A percentile compares a stretch with the other conserved stretches of the same genome.
Conservation (phyloP, 371 early-diverging fungal genomes). For the Mortierella sp. region DNA sequence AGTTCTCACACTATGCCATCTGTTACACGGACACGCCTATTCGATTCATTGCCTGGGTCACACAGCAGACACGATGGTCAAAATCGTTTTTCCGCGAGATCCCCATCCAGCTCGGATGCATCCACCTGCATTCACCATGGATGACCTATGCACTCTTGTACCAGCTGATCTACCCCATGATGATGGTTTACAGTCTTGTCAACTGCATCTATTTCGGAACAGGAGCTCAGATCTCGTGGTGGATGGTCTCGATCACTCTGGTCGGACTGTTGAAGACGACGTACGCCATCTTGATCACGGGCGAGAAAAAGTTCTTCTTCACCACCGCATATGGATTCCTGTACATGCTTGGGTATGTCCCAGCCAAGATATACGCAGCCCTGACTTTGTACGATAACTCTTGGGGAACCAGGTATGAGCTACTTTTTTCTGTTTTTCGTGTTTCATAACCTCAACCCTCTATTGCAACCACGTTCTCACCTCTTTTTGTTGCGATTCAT, state of each 20-base stretch:
- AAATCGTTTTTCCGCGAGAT: conserved; percentile 77
- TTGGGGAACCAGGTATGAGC: conserved; percentile 64
- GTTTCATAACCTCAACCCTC: neutral
- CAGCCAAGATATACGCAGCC: conserved; percentile 69
- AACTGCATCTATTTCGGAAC: conserved; percentile 51
- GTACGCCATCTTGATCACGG: conserved; percentile 57
- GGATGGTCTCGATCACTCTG: conserved; percentile 59
- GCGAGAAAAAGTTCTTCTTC: conserved; percentile 58
- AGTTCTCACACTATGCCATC: conserved; percentile 69
- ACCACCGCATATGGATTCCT: conserved; percentile 65
- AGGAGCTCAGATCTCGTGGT: conserved; percentile 49
- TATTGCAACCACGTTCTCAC: neutral
- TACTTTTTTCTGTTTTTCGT: neutral
- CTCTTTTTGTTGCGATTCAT: neutral
- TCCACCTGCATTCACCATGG: conserved; percentile 73
- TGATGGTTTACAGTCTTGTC: conserved; percentile 65
- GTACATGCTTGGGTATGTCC: conserved; percentile 66
- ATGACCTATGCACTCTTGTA: conserved; percentile 73
- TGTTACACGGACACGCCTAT: conserved; percentile 75
- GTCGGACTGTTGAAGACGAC: conserved; percentile 63
- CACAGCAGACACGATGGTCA: conserved; percentile 76
- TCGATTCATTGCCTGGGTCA: conserved; percentile 69
- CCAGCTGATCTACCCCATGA: conserved; percentile 73
- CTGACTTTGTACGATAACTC: conserved; percentile 69
- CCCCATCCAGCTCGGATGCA: conserved; percentile 63